Evolutionary conservation across 441 rosid species (phyloP).

Genomic region (Adansonia madagascariensis): DNA sequence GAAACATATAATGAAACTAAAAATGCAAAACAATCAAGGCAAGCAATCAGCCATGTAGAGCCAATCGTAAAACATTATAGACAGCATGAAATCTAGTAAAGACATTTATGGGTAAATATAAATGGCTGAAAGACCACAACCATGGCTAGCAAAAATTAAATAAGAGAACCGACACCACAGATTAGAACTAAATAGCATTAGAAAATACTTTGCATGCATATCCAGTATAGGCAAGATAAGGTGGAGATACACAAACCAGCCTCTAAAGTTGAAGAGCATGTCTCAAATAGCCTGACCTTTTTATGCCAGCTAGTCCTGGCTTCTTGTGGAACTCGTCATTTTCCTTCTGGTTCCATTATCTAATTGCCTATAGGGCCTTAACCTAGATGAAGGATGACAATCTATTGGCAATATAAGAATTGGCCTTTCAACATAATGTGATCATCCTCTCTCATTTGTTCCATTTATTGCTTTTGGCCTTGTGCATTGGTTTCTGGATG

Average conservation of each 20-base stretch:
- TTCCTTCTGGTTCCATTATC: background rate
- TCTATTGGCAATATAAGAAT: background rate
- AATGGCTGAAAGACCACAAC: background rate
- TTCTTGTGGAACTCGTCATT: background rate
- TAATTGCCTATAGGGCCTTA: background rate
- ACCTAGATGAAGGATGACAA: background rate
- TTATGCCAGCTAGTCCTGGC: background rate
- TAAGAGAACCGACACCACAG: background rate
- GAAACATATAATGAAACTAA: background rate
- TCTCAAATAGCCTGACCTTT: background rate
- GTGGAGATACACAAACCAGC: background rate
- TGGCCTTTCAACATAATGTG: background rate
- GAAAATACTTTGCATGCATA: background rate
- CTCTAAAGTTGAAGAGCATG: background rate
- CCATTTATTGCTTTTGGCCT: background rate
- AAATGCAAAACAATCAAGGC: background rate
- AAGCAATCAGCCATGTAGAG: background rate
- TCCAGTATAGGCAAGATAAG: background rate
- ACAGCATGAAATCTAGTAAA: background rate
- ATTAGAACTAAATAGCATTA: background rate
- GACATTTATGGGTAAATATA: background rate
- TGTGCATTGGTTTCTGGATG: background rate
- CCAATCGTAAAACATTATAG: background rate
- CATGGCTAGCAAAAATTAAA: background rate
- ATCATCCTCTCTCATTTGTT: background rate